Evolutionary conservation across 2,329 filamentous ascomycete genomes (phyloP), one percentile per base, ranked within the genome.

Genomic region (Mycosphaerella arachidis): DNA sequence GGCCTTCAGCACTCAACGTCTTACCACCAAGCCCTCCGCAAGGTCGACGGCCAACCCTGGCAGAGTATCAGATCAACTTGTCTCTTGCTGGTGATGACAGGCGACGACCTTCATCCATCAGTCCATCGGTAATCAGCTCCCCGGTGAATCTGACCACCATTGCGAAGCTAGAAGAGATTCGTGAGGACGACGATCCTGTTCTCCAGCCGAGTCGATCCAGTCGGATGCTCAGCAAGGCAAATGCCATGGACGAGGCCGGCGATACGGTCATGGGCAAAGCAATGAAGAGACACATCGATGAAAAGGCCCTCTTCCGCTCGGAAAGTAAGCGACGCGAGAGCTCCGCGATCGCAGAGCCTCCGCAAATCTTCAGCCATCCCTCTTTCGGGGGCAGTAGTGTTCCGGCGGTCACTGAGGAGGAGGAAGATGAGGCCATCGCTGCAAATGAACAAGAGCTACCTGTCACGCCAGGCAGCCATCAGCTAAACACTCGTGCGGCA

Each of bases 281-380:
- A 4, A 60, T 74, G 48, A 65, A 70, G 37, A 64, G 67, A 53
- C 69, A 73, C 56, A 66, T 72, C 53, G 61, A 66, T 18, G 72
- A 74, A 51, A 74, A 74, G 53, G 70, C 71, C 7, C 52, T 74
- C 31, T 72, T 73, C 40, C 69, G 69, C 5, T 68, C 68, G 4
- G 60, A 63, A 18, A 71, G 68, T 59, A 73, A 72, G 54, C 66
- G 63, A n/a, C 58, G 61, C 12, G 63, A 66, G 27, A 51, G 57
- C 6, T 27, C 33, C 24, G 27, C 10, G 20, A 40, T 16, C 52
- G 37, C 35, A 12, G 16, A 51, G 12, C 43, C 20, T 24, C 35
- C 33, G 18, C 63, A 66, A 16, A 29, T 65, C 31, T 69, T 67
- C 59, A 58, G 54, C 12, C 65, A 20, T 46, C 40, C 53, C 40